Percentiles rank a stretch among this genome's conserved stretches.
Evolutionary conservation across 1,284 basidiomycete species (phyloP).

Genomic region (Schizophyllum amplum): DNA sequence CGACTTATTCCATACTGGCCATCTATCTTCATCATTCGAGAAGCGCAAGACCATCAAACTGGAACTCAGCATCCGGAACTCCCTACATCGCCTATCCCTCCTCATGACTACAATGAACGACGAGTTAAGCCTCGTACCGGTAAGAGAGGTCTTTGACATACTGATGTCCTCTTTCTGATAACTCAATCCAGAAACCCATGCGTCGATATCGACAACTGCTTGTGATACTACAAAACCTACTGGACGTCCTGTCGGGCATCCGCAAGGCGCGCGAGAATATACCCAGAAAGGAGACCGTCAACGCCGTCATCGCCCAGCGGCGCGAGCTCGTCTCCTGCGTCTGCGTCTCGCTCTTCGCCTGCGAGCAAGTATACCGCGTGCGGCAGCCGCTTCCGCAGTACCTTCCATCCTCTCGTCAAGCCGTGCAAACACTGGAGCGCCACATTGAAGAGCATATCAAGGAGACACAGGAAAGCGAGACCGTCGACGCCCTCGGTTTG

Average conservation of each 20-base stretch:
- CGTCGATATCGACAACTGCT: constrained; percentile 34
- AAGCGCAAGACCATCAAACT: constrained; percentile 31
- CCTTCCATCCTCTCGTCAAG: constrained; percentile 37
- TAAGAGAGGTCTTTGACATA: constrained; percentile 16
- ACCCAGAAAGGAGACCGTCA: constrained; percentile 35
- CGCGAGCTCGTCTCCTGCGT: constrained; percentile 43
- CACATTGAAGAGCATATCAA: constrained; percentile 30
- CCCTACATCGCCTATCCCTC: constrained; percentile 23
- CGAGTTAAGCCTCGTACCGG: constrained; percentile 43
- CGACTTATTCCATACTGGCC: constrained; percentile 28
- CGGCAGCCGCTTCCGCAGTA: constrained; percentile 43
- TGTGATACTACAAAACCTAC: constrained; percentile 30
- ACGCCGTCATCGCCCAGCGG: constrained; percentile 33
- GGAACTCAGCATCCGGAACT: constrained; percentile 35
- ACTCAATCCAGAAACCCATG: constrained; percentile 36
- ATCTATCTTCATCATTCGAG: constrained; percentile 22
- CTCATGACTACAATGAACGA: constrained; percentile 28
- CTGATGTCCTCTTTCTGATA: background rate
- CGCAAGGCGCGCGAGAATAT: constrained; percentile 42
- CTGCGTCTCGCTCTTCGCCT: constrained; percentile 39
- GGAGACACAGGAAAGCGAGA: constrained; percentile 21
- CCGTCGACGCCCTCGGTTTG: constrained; percentile 24
- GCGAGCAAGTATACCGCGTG: constrained; percentile 41
- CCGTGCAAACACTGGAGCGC: constrained; percentile 27
- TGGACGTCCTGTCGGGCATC: constrained; percentile 39